A percentile compares a stretch with the other conserved stretches of the same genome.
These are phyloP conservation scores for Chaetomiaceae sp. DNA, from an alignment of 2,329 filamentous ascomycete species.

Conservation along the genomic window DNA sequence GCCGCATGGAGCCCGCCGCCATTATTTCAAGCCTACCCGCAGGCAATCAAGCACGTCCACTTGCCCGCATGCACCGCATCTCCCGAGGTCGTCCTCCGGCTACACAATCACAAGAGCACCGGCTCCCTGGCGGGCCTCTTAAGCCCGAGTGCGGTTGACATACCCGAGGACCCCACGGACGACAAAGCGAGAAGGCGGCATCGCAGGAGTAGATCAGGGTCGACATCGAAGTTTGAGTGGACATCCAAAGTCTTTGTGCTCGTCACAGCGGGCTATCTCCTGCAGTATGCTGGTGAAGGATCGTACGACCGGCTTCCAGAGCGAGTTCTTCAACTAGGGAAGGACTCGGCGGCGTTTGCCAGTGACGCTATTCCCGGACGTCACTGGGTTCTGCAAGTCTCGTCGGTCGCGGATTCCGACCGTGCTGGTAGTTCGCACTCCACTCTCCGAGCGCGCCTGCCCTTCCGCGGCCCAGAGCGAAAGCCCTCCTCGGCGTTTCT, in stretches of 20 bases:
- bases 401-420: slow-evolving; percentile 57
- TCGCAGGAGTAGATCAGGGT: slow-evolving; percentile 36
- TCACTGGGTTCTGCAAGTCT: slow-evolving; percentile 74
- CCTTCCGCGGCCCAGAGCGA: slow-evolving; percentile 52
- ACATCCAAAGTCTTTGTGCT: slow-evolving; percentile 68
- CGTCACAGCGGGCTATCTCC: slow-evolving; percentile 62
- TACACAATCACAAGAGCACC: slow-evolving; percentile 47
- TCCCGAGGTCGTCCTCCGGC: slow-evolving; percentile 61
- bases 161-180: slow-evolving; percentile 23
- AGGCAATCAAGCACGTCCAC: slow-evolving; percentile 69
- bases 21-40: slow-evolving; percentile 80
- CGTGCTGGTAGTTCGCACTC: slow-evolving; percentile 45
- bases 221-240: slow-evolving; percentile 52
- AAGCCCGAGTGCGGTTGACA: slow-evolving; percentile 25
- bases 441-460: slow-evolving; percentile 60
- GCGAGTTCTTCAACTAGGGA: slow-evolving; percentile 64
- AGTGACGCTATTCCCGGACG: slow-evolving; percentile 73
- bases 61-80: slow-evolving; percentile 62
- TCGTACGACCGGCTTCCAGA: slow-evolving; percentile 66
- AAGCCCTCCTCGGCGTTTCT: slow-evolving; percentile 58
- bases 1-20: slow-evolving; percentile 63
- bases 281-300: slow-evolving; percentile 69
- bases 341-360: slow-evolving; percentile 71
- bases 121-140: slow-evolving; percentile 31
- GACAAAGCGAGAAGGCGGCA: slow-evolving; percentile 42